Evolutionary conservation across 2,329 filamentous ascomycete species (phyloP).

Genomic region (Stachybotrys elegans): DNA sequence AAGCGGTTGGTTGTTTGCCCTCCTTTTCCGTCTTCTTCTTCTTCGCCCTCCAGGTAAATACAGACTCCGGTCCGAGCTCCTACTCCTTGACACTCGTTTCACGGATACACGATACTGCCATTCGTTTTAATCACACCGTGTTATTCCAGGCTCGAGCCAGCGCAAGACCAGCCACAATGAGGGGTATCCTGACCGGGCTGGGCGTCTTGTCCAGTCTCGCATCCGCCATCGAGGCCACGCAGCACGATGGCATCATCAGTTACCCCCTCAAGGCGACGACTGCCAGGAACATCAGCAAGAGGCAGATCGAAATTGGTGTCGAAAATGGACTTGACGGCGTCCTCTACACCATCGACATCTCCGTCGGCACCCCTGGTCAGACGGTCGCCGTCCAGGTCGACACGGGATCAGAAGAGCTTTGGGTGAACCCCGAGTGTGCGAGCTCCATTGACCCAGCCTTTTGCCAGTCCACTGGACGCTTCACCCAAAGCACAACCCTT

Average conservation of each 20-base stretch:
- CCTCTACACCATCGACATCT: background rate
- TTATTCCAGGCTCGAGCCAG: no score
- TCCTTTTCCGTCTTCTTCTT: no score
- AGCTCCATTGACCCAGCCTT: conserved; percentile 7
- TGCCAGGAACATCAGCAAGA: background rate
- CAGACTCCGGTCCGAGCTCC: no score
- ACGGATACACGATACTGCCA: no score
- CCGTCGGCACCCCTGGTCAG: conserved; percentile 23
- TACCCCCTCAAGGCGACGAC: background rate
- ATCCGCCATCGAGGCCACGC: background rate
- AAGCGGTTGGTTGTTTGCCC: no score
- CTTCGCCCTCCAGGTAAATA: no score
- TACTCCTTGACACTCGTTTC: no score
- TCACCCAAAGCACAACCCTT: conserved; percentile 5
- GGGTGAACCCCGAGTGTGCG: conserved; percentile 27
- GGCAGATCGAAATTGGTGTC: background rate
- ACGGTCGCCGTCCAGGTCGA: conserved; percentile 22
- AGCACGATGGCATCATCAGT: background rate
- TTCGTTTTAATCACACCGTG: no score
- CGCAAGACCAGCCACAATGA: no score
- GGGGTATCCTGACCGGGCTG: no score
- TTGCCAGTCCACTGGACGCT: conserved; percentile 13
- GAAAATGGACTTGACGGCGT: background rate
- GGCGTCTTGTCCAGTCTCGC: no score
- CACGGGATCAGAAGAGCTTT: conserved; percentile 26